These are phyloP conservation scores for Dictyophora rubrovolvata DNA, from an alignment of 768 basidiomycete genomes.

Conservation along the genomic window DNA sequence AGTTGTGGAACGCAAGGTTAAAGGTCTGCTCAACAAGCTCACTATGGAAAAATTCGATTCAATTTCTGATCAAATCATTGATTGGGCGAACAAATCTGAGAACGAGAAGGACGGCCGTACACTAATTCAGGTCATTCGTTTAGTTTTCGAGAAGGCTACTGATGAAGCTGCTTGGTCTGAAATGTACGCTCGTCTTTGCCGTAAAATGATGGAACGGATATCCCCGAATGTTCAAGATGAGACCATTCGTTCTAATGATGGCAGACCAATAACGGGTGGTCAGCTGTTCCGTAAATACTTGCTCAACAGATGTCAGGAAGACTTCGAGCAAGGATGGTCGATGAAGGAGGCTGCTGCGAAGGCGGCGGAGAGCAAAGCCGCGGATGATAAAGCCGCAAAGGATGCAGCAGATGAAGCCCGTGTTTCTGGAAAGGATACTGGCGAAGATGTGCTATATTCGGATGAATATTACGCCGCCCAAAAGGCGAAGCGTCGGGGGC, in stretches of 20 bases:
- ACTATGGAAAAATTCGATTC: constrained; percentile 96
- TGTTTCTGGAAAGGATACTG: constrained; percentile 34
- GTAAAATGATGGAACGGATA: constrained; percentile 93
- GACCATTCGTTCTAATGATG: constrained; percentile 68
- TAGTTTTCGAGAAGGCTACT: constrained; percentile 95
- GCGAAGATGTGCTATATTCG: constrained; percentile 74
- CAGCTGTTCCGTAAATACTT: constrained; percentile 95
- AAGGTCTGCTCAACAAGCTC: constrained; percentile 84
- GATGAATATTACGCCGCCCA: constrained; percentile 95
- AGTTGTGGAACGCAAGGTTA: constrained; percentile 88
- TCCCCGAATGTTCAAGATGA: constrained; percentile 83
- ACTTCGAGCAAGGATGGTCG: constrained; percentile 94
- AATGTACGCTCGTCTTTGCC: constrained; percentile 94
- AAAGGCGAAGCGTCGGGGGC: constrained; percentile 94
- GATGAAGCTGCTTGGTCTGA: constrained; percentile 93
- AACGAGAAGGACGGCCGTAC: constrained; percentile 90
- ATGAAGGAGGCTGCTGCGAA: constrained; percentile 79
- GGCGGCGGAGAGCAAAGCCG: constrained; percentile 76
- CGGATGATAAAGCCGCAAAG: constrained; percentile 74
- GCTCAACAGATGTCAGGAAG: constrained; percentile 92
- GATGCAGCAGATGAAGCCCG: constrained; percentile 49
- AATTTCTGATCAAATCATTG: constrained; percentile 90
- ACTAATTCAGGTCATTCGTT: constrained; percentile 89
- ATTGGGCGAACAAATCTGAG: constrained; percentile 90
- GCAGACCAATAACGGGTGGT: constrained; percentile 86